Evolutionary conservation across 768 basidiomycete species (phyloP), one percentile per base, ranked within the genome.

Genomic region (Boletus reticuloceps): DNA sequence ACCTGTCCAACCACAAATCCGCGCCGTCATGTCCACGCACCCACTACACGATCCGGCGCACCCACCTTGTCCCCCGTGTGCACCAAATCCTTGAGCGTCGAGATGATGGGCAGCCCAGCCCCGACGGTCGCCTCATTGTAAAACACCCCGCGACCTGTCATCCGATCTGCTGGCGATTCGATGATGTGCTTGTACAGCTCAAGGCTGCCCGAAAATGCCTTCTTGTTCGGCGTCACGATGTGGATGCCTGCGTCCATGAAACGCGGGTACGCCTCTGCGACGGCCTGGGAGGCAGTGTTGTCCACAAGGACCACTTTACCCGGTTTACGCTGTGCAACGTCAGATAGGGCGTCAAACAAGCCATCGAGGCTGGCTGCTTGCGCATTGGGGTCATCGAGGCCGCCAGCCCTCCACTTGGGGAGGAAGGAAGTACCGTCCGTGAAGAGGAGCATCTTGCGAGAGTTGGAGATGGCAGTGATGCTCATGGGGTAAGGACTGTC

Each of bases 201-300:
- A 29, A 85, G 74, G 19, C 83, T 77, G 0, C 88, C 87, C 14
- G 93, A 95, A 67, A 87, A 93, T 1, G 90, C 97, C 74, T 98
- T 98, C 74, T 99, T 99, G 79, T 98, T 99, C 16, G 97, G 96
- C 1, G 97, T 99, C 44, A 96, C 84, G 63, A 99, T 84, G 66
- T 86, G 82, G 55, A 98, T 81, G 4, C 95, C 94, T 5, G 81
- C 80, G 47, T 76, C 74, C 42, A 98, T 74, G 74, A 94, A 89
- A 37, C 75, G 73, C 0, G 97, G 93, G 71, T 98, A 99, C 50
- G 87, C 64, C 22, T 76, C 75, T 2, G 96, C 95, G 19, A 98
- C 82, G 14, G 76, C 78, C 38, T 92, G 88, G 34, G 90, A 88
- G 1, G 94, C 89, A 0, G 97, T 98, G 69, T 94, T 96, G 72